Base-by-base conservation (phyloP, 306 rosid genomes). In the Hippophae tibetana region DNA sequence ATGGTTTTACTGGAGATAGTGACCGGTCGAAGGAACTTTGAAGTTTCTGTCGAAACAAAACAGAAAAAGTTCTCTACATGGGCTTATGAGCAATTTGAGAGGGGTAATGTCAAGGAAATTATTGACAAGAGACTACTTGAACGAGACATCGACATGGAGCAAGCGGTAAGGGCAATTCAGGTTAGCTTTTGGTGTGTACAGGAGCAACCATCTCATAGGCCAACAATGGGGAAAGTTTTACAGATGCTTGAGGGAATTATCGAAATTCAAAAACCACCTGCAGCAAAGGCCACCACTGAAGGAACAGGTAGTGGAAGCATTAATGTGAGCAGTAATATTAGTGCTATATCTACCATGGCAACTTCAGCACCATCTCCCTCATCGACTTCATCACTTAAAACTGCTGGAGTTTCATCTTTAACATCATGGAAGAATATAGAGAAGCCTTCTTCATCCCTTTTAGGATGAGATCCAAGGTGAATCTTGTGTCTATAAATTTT, bases 161-260 rank as follows among this genome's bases (percentile, higher is more conserved):
- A 86, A 77, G 81, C 77, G 23, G 63, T 5, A 48, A 71, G 95
- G 61, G 83, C 78, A 3, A 64, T 90, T 72, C 72, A 76, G 42
- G 88, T 83, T 31, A 58, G 88, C 69, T 90, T 90, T 67, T 86
- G 94, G 97, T 90, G 97, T 88, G 86, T 86, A 47, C 97, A 86
- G 55, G 94, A 86, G 64, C 95, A 75, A 47, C 94, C 97, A 4
- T 84, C 83, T 42, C 82, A 72, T 47, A 78, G 97, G 68, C 97
- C 97, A 18, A 69, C 44, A 25, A 90, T 90, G 94, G 85, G 88
- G 63, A 81, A 73, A 61, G 86, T 84, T 45, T 76, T 90, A 56
- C 97, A 80, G 60, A 90, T 90, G 97, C 83, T 90, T 9, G 95
- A 89, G 79, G 97, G 95, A 13, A 70, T 82, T 43, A 49, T 51